Conservation (phyloP, 2,329 filamentous ascomycete genomes). For the Trichoderma atrobrunneum region DNA sequence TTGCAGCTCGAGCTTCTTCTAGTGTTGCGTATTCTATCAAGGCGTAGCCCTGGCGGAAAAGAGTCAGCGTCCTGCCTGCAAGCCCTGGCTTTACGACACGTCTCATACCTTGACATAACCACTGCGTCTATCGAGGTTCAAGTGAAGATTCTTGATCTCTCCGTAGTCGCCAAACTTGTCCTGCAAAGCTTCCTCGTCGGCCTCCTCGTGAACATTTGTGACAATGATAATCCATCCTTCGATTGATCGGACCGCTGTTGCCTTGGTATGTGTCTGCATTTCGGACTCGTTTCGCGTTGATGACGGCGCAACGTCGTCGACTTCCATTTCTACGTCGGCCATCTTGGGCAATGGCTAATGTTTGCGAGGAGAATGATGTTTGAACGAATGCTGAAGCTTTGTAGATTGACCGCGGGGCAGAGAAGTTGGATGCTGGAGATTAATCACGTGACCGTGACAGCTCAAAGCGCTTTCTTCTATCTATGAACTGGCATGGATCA, state of each 20-base stretch:
- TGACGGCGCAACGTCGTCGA: slow-evolving; percentile 44
- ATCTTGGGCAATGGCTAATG: slow-evolving; percentile 33
- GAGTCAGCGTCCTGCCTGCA: neutral
- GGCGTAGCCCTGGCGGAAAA: slow-evolving; percentile 65
- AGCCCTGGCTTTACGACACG: neutral
- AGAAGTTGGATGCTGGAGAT: neutral
- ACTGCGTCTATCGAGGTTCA: slow-evolving; percentile 78
- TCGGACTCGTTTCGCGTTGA: slow-evolving; percentile 54
- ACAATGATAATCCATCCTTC: slow-evolving; percentile 88
- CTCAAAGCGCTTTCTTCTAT: neutral
- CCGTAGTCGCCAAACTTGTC: slow-evolving; percentile 82
- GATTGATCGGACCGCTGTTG: slow-evolving; percentile 79
- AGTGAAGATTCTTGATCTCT: slow-evolving; percentile 81
- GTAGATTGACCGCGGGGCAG: slow-evolving; percentile 3
- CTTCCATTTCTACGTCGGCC: slow-evolving; percentile 59
- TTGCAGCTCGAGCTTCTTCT: slow-evolving; percentile 75
- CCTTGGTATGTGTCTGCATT: slow-evolving; percentile 70
- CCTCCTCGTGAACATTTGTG: slow-evolving; percentile 85
- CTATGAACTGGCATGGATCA: neutral
- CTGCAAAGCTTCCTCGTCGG: slow-evolving; percentile 76
- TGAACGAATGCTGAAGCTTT: neutral
- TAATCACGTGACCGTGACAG: slow-evolving; percentile 2
- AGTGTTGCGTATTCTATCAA: slow-evolving; percentile 81
- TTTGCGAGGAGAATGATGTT: neutral
- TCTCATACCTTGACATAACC: slow-evolving; percentile 76